Evolutionary conservation across 2,329 filamentous ascomycete genomes (phyloP).

Genomic region (Claviceps quebecensis): DNA sequence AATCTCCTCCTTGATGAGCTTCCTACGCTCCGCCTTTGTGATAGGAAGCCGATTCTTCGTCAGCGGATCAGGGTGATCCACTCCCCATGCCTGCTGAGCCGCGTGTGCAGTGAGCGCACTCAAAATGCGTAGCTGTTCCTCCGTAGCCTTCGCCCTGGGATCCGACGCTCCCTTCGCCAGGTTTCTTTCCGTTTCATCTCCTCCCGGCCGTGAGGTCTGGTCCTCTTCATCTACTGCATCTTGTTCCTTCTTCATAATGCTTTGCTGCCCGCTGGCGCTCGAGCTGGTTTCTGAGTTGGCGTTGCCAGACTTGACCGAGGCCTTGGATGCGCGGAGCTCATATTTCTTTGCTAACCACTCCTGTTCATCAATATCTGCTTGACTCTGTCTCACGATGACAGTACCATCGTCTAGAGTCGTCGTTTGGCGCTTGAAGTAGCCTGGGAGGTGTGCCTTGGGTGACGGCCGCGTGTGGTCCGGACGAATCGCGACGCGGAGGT

Average conservation of each 20-base stretch:
- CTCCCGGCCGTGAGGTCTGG: not conserved
- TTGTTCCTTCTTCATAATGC: not conserved
- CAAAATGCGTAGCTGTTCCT: conserved; percentile 19
- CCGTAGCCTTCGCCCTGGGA: conserved; percentile 9
- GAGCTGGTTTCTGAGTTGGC: not conserved
- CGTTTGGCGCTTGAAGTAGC: conserved; percentile 32
- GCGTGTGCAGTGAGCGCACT: conserved; percentile 18
- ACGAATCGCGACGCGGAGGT: conserved; percentile 60
- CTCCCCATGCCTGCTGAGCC: conserved; percentile 19
- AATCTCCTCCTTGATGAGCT: conserved; percentile 45
- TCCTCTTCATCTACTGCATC: not conserved
- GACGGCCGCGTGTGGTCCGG: conserved; percentile 28
- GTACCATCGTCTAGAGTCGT: conserved; percentile 34
- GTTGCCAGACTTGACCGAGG: conserved; percentile 6
- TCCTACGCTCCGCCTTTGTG: conserved; percentile 38
- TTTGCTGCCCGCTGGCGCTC: conserved; percentile 1
- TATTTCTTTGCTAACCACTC: conserved; percentile 8
- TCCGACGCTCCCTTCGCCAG: conserved; percentile 6
- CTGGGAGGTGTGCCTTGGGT: conserved; percentile 36
- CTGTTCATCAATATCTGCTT: conserved; percentile 16
- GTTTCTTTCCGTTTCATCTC: not conserved
- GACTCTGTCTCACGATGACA: conserved; percentile 24
- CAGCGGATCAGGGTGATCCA: conserved; percentile 22
- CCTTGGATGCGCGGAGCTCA: conserved; percentile 12
- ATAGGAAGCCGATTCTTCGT: conserved; percentile 31